A percentile compares a stretch with the other conserved stretches of the same genome.
These are phyloP conservation scores for Harringtonia aguacate DNA, from an alignment of 2,329 filamentous ascomycete species.

Conservation along the genomic window DNA sequence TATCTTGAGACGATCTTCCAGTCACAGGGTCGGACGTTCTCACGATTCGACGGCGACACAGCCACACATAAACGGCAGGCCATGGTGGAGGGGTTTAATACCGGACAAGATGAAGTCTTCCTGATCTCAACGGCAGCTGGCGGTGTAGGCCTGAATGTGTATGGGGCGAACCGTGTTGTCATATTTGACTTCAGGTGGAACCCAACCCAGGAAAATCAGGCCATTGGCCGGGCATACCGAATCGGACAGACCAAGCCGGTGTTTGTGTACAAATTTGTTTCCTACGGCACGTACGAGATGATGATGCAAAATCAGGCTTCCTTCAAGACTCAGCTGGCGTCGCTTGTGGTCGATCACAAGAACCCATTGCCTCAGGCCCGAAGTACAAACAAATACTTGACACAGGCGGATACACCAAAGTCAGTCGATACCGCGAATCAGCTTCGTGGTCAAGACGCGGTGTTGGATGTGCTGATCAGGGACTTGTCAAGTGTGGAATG, in stretches of 20 bases:
- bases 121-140: conserved; percentile 79
- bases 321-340: conserved; percentile 74
- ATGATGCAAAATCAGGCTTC: conserved; percentile 61
- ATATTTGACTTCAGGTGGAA: conserved; percentile 80
- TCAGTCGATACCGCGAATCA: conserved; percentile 33
- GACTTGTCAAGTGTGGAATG: conserved; percentile 39
- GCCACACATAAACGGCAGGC: conserved; percentile 45
- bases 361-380: conserved; percentile 59
- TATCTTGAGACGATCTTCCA: conserved; percentile 52
- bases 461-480: conserved; percentile 46
- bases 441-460: conserved; percentile 50
- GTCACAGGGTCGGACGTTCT: conserved; percentile 33
- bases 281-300: conserved; percentile 71
- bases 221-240: conserved; percentile 76
- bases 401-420: conserved; percentile 38
- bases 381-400: conserved; percentile 45
- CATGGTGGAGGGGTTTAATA: conserved; percentile 60
- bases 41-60: conserved; percentile 59
- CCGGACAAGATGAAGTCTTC: conserved; percentile 45
- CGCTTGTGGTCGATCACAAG: conserved; percentile 74
- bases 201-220: conserved; percentile 74
- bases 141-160: conserved; percentile 74
- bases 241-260: conserved; percentile 73
- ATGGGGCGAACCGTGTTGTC: conserved; percentile 73
- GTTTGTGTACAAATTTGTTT: conserved; percentile 75